These are phyloP conservation scores for Epichloe gansuensis DNA, from an alignment of 2,329 filamentous ascomycete species.

Conservation along the genomic window DNA sequence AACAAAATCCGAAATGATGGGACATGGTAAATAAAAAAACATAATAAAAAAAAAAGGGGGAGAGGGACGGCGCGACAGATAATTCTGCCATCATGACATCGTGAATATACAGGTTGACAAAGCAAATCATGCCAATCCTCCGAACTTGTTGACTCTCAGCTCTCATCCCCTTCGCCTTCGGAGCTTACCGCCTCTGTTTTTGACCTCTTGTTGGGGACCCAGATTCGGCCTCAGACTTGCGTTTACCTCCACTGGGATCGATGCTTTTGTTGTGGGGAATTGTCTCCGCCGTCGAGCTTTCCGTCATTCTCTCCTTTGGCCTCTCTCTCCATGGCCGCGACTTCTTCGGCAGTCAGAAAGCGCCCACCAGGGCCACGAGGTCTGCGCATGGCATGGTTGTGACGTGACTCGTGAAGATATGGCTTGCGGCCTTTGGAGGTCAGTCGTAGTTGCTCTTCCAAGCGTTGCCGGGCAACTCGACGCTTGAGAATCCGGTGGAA, in stretches of 20 bases:
- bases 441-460: slow-evolving; percentile 83
- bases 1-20: slow-evolving; percentile 4
- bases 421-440: slow-evolving; percentile 95
- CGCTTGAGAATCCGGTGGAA: slow-evolving; percentile 96
- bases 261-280: slow-evolving; percentile 13
- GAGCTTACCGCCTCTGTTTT: slow-evolving; percentile 34
- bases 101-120: slow-evolving; percentile 17
- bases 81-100: slow-evolving; percentile 24
- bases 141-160: slow-evolving; percentile 1
- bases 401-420: slow-evolving; percentile 91
- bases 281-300: slow-evolving; percentile 19
- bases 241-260: slow-evolving; percentile 37
- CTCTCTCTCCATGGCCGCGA: slow-evolving; percentile 72
- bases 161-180: slow-evolving; percentile 22
- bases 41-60: neutral
- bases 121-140: slow-evolving; percentile 1
- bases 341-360: slow-evolving; percentile 93
- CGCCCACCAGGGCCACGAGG: slow-evolving; percentile 88
- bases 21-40: slow-evolving; percentile 1
- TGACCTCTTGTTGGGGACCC: slow-evolving; percentile 43
- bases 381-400: slow-evolving; percentile 95
- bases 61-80: slow-evolving; percentile 7
- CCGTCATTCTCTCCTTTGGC: slow-evolving; percentile 27
- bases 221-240: slow-evolving; percentile 44
- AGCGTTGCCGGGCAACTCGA: slow-evolving; percentile 78